These are phyloP conservation scores for Hydnum rufescens DNA, from an alignment of 768 basidiomycete genomes.

Conservation along the genomic window DNA sequence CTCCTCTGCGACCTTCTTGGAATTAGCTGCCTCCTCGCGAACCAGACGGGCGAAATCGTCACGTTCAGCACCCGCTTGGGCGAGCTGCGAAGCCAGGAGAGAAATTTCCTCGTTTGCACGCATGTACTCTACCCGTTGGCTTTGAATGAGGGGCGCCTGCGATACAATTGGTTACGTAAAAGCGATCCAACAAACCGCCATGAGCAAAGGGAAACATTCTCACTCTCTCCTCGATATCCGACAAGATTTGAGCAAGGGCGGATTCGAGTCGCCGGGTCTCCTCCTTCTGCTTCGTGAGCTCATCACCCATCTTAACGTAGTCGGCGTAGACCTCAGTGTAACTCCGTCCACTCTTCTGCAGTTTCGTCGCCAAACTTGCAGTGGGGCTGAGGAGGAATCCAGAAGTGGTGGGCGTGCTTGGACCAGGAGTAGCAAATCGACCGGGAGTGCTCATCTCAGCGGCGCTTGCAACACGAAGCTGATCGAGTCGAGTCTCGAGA, in stretches of 20 bases:
- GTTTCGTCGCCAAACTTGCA: conserved; percentile 62
- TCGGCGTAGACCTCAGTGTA: conserved; percentile 92
- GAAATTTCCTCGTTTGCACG: conserved; percentile 60
- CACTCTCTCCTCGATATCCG: conserved; percentile 82
- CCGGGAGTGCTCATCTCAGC: conserved; percentile 8
- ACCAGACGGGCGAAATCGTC: conserved; percentile 39
- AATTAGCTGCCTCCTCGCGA: conserved; percentile 42
- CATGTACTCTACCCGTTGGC: conserved; percentile 80
- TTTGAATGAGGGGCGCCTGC: conserved; percentile 75
- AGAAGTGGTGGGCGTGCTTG: conserved; percentile 26
- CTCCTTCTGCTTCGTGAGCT: conserved; percentile 50
- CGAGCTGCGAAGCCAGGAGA: conserved; percentile 62
- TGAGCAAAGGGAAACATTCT: conserved; percentile 20
- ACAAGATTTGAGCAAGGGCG: conserved; percentile 56
- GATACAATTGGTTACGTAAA: not conserved
- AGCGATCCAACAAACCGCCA: too few relatives aligned
- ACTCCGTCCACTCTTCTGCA: conserved; percentile 67
- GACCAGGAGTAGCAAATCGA: conserved; percentile 12
- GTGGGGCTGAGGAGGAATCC: conserved; percentile 61
- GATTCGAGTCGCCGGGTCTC: conserved; percentile 77
- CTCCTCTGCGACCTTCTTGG: conserved; percentile 36
- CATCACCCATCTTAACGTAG: conserved; percentile 69
- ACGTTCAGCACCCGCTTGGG: conserved; percentile 53
- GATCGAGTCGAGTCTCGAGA: conserved; percentile 49
- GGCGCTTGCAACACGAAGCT: conserved; percentile 47